Percentiles rank a stretch among this genome's conserved stretches.
Conservation (phyloP, 176 grass and related monocot genomes). For the Hyparrhenia diplandra region DNA sequence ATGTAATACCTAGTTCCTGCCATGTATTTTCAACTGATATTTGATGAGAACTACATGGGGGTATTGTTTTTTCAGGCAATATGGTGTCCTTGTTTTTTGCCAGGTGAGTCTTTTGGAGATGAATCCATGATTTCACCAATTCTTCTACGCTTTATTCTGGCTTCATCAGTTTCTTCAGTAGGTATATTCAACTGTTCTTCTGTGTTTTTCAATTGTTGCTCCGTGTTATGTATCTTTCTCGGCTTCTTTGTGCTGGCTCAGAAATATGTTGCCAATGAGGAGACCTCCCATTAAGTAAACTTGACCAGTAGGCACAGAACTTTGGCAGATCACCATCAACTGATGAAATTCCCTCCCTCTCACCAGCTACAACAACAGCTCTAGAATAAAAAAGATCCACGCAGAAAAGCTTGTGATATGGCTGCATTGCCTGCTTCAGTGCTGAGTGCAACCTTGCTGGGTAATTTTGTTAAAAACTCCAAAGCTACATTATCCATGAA, state of each 20-base stretch:
- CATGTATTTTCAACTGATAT: constrained; percentile 38
- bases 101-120: constrained; percentile 25
- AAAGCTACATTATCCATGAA: constrained; percentile 48
- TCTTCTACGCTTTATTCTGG: constrained; percentile 60
- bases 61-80: constrained; percentile 25
- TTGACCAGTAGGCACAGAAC: constrained; percentile 81
- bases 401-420: constrained; percentile 49
- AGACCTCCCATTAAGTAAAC: constrained; percentile 63
- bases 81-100: constrained; percentile 29
- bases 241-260: constrained; percentile 59
- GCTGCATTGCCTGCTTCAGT: constrained; percentile 8
- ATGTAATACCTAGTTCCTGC: constrained; percentile 52
- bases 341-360: constrained; percentile 59
- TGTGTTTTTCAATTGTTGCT: constrained; percentile 39
- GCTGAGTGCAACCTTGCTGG: constrained; percentile 32
- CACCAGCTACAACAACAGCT: constrained; percentile 57
- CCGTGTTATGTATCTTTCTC: constrained; percentile 61
- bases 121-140: constrained; percentile 35
- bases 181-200: constrained; percentile 36
- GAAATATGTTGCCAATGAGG: constrained; percentile 72
- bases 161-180: constrained; percentile 49
- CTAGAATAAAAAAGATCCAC: constrained; percentile 68
- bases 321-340: constrained; percentile 62
- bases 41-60: constrained; percentile 28
- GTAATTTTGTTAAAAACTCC: constrained; percentile 45